Evolutionary conservation across 164 flowering plant genomes (phyloP).

Genomic region (Dillenia turbinata): DNA sequence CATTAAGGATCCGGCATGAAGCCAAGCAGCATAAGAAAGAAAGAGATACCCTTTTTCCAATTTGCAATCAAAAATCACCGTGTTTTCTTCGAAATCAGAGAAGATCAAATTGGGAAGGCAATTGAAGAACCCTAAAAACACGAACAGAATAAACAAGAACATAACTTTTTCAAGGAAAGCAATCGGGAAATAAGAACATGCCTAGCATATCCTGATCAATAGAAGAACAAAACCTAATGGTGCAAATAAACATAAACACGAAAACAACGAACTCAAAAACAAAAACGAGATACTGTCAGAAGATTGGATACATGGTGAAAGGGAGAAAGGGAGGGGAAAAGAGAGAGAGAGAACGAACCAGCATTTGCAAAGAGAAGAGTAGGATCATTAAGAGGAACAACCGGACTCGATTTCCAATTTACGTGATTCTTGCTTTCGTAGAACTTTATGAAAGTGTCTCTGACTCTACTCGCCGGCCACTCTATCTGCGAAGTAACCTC

Average conservation of each 20-base stretch:
- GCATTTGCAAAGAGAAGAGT: constrained; percentile 96
- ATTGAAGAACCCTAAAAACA: too few relatives aligned
- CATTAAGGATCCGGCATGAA: too few relatives aligned
- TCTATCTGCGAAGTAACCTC: constrained; percentile 22
- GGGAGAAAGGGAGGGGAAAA: too few relatives aligned
- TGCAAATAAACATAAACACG: neutral
- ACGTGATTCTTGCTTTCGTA: constrained; percentile 65
- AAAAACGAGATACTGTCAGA: neutral
- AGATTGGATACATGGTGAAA: neutral
- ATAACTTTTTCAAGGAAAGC: too few relatives aligned
- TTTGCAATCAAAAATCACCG: too few relatives aligned
- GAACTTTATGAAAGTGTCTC: constrained; percentile 75
- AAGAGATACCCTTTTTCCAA: too few relatives aligned
- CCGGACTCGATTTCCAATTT: constrained; percentile 83
- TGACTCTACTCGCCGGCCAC: constrained; percentile 74
- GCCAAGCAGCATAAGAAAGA: too few relatives aligned
- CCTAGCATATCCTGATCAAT: neutral
- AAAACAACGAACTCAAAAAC: neutral
- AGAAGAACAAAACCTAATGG: neutral
- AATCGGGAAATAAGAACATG: neutral
- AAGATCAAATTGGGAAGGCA: too few relatives aligned
- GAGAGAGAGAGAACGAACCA: constrained; percentile 31
- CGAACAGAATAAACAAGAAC: too few relatives aligned
- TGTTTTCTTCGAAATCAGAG: too few relatives aligned
- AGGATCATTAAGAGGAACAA: constrained; percentile 85